phyloP scores from a whole-genome alignment of 1,284 basidiomycete genomes.

The Heterobasidion parviporum region DNA sequence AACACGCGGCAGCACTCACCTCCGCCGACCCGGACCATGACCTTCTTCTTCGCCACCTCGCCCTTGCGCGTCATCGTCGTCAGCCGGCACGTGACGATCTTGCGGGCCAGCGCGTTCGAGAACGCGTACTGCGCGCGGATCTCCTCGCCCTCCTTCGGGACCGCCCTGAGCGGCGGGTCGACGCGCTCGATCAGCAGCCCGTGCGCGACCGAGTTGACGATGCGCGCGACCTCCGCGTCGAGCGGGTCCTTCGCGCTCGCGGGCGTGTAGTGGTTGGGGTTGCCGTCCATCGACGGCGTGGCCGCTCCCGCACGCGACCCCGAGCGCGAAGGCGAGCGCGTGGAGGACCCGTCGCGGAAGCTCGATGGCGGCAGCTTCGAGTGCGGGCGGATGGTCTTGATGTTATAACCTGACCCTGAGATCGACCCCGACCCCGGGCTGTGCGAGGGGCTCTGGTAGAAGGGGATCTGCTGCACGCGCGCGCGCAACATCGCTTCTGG shows the following conservation, averaged over 20 bases:
- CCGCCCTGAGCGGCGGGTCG: constrained; percentile 61
- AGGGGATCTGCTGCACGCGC: constrained; percentile 45
- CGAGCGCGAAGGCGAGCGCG: constrained; percentile 56
- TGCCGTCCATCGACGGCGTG: constrained; percentile 34
- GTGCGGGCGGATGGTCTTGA: constrained; percentile 29
- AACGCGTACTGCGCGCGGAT: constrained; percentile 79
- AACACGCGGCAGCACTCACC: constrained; percentile 34
- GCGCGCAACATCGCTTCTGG: constrained; percentile 55
- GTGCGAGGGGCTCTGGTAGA: constrained; percentile 31
- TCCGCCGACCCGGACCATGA: constrained; percentile 81
- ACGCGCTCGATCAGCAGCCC: constrained; percentile 71
- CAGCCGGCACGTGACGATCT: constrained; percentile 73
- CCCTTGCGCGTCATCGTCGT: constrained; percentile 61
- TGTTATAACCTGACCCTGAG: constrained; percentile 23
- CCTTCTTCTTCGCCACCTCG: constrained; percentile 58
- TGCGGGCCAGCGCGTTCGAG: constrained; percentile 59
- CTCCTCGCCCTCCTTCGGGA: constrained; percentile 69
- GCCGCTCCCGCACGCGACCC: constrained; percentile 53
- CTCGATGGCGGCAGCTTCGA: constrained; percentile 63
- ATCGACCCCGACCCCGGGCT: constrained; percentile 5
- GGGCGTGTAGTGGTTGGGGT: constrained; percentile 59
- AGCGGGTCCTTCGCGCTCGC: constrained; percentile 70
- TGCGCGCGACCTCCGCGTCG: constrained; percentile 67
- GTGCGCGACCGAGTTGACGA: constrained; percentile 72
- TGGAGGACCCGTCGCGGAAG: constrained; percentile 46